Conservation (phyloP, 129 eudicot genomes). For the Oenanthe sinensis region DNA sequence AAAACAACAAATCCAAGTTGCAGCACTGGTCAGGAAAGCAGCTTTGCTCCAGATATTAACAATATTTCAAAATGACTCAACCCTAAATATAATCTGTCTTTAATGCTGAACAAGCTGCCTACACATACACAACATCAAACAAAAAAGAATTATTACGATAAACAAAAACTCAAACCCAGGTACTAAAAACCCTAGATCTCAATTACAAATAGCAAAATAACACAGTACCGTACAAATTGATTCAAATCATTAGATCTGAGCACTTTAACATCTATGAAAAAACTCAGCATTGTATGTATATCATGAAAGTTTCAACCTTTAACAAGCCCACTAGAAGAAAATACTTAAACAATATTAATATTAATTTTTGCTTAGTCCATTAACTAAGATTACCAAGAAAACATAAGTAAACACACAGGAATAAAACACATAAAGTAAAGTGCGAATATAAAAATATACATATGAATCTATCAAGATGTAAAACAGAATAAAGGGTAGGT, state of each 20-base stretch:
- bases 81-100: not conserved
- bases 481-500: not conserved
- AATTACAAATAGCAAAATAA: not conserved
- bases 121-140: not conserved
- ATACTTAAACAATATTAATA: not conserved
- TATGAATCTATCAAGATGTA: not conserved
- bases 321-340: not conserved
- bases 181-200: not conserved
- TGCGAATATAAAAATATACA: not conserved
- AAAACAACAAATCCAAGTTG: not conserved
- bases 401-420: not conserved
- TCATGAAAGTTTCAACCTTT: not conserved
- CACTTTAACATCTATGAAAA: not conserved
- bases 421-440: not conserved
- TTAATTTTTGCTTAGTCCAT: not conserved
- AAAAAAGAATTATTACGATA: not conserved
- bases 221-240: not conserved
- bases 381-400: not conserved
- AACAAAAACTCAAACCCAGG: not conserved
- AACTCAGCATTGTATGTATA: not conserved
- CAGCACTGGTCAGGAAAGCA: constrained; percentile 1
- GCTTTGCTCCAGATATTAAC: not conserved
- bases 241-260: not conserved
- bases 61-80: constrained; percentile 1
- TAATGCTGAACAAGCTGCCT: not conserved